Evolutionary conservation across 805 yeast species (phyloP).

Genomic region (Candida schatavii): DNA sequence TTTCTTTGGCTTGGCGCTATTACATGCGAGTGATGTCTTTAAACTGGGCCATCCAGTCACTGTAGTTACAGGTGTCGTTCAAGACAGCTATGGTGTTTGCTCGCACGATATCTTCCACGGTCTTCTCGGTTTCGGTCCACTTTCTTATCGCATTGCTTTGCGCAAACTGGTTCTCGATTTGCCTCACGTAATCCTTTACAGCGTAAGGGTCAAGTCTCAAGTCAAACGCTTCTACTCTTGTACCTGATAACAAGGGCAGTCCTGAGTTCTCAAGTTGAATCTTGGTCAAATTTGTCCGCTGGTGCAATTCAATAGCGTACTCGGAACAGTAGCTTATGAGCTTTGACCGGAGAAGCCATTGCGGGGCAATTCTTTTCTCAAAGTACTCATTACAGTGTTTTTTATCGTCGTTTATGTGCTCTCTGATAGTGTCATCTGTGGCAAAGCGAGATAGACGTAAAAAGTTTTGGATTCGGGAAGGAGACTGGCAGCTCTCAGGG

Average conservation of each 20-base stretch:
- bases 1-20: no score
- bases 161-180: constrained; percentile 19
- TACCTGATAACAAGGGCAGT: not conserved
- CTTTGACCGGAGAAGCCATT: constrained; percentile 33
- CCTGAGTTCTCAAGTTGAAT: not conserved
- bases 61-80: constrained; percentile 35
- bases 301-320: constrained; percentile 24
- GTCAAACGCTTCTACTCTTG: constrained; percentile 18
- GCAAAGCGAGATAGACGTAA: constrained; percentile 36
- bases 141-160: constrained; percentile 28
- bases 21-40: no score
- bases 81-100: constrained; percentile 31
- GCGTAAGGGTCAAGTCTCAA: constrained; percentile 42
- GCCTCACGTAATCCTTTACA: constrained; percentile 18
- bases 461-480: constrained; percentile 35
- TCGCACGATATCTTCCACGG: constrained; percentile 32
- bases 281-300: constrained; percentile 9
- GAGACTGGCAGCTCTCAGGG: constrained; percentile 32
- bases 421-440: constrained; percentile 39
- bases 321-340: constrained; percentile 29
- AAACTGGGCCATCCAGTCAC: constrained; percentile 34
- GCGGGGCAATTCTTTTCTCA: constrained; percentile 25
- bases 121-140: constrained; percentile 36
- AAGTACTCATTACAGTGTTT: constrained; percentile 29
- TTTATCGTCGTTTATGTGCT: constrained; percentile 32